These are phyloP conservation scores for Endothia cerciana DNA, from an alignment of 2,329 filamentous ascomycete species.

Conservation along the genomic window DNA sequence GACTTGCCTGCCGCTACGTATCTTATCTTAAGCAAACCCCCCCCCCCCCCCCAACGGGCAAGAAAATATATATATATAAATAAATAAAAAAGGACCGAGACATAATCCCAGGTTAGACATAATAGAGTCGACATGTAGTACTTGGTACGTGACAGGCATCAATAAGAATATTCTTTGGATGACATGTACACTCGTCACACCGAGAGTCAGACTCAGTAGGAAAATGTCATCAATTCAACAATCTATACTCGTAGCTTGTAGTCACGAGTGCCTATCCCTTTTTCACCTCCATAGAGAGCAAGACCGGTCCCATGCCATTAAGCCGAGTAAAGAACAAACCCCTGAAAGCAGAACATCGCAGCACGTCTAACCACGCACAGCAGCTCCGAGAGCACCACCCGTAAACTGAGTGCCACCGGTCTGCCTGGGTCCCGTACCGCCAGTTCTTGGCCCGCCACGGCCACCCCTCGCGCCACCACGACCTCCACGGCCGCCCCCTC, in stretches of 20 bases:
- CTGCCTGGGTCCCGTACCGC: slow-evolving; percentile 65
- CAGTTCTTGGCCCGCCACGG: slow-evolving; percentile 61
- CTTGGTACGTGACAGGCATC: neutral
- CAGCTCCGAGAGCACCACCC: slow-evolving; percentile 75
- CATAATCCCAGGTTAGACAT: neutral
- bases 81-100: neutral
- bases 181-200: neutral
- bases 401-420: slow-evolving; percentile 80
- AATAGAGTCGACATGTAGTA: neutral
- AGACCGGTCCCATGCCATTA: slow-evolving; percentile 30
- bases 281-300: slow-evolving; percentile 26
- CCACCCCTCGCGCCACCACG: slow-evolving; percentile 65
- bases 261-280: slow-evolving; percentile 28
- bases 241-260: slow-evolving; percentile 28
- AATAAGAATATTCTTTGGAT: neutral
- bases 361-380: slow-evolving; percentile 59
- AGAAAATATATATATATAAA: too few species aligned
- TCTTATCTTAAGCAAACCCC: slow-evolving; percentile 10
- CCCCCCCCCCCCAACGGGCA: neutral
- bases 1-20: slow-evolving; percentile 19
- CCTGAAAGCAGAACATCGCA: slow-evolving; percentile 19
- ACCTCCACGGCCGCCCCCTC: slow-evolving; percentile 72
- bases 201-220: neutral
- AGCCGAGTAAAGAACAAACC: slow-evolving; percentile 24
- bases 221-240: slow-evolving; percentile 28